Evolutionary conservation across 2,329 filamentous ascomycete species (phyloP), one percentile per base, ranked within the genome.

Genomic region (Lasiodiplodia citricola): DNA sequence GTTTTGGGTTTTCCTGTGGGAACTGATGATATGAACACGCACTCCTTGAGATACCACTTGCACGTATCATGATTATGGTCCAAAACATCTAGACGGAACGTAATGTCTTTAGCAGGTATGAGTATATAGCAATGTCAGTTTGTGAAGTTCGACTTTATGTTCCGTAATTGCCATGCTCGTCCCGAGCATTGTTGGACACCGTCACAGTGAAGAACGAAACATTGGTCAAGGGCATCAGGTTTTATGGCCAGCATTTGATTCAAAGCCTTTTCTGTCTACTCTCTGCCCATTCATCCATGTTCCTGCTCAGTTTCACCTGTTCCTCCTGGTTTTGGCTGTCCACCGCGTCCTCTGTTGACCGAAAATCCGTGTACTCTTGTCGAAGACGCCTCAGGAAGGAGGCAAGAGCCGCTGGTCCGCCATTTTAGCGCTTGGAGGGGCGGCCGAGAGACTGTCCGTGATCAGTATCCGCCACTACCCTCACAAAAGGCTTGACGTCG

Each of bases 31-130:
- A 63, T 31, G 60, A 47, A 64, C 55, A 52, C 28, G 14, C 44
- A 64, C 44, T 64, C 44, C 41, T 64, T 64, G 31, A 37, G 60
- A 52, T 64, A 64, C 60, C 60, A 64, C 31, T 11, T n/a, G 51
- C 47, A 51, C 8, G 23, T 16, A 52, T 37, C 28, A 57, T 13
- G 44, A 47, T 47, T 18, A 47, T 47, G n/a, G 44, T 47, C 44
- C 7, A 21, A 21, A 47, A 47, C 21, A 47, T 18, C 38, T 64
- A 64, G 60, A 64, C 23, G 60, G 60, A 64, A 31, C 60, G 44
- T 64, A 64, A 64, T 52, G 60, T 64, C 44, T 64, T 51, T 37
- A 13, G 31, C 16, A 13, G 47, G 23, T 10, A 38, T 44, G 7
- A 56, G 31, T 38, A 64, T 21, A 64, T 38, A 51, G 28, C 44